Evolutionary conservation across 2,329 filamentous ascomycete genomes (phyloP), one percentile per base, ranked within the genome.

Genomic region (Aspergillus fischeri): DNA sequence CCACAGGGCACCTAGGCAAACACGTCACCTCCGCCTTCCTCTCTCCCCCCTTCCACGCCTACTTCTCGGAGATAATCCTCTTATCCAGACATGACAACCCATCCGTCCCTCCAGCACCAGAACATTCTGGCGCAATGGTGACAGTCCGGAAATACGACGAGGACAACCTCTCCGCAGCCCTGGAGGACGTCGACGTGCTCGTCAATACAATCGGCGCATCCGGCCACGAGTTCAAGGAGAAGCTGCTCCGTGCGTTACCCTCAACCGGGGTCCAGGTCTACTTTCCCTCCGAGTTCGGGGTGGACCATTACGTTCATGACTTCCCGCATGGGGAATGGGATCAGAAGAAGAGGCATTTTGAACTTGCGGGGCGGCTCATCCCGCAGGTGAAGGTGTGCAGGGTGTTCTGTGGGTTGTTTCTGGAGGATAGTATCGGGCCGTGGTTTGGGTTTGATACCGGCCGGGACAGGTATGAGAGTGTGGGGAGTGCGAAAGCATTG

Each of bases 251-350:
- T 9, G 58, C 60, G 2, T 50, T 73, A 0, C 65, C 69, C 1
- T 21, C 54, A 24, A 65, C 71, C 0, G 49, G 60, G 0, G 56
- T 75, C 28, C 65, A 65, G 56, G 54, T 75, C 5, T 75, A 75
- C 58, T 66, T 75, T 49, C 68, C 68, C 10, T 74, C 73, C 4
- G 72, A 75, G 28, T 75, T 75, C 51, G 73, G 73, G 11, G 72
- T 75, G 42, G 68, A 75, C 55, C 72, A 75, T 54, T 71, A 72
- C 49, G 49, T 72, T 20, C 72, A 74, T 53, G 70, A 73, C 53
- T 74, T 74, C 53, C 28, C 62, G n/a, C 67, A 72, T 32, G 61
- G 65, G 1, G 72, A 73, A 53, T 73, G 71, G 71, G 67, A 70
- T 47, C 59, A 60, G 20, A 73, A 74, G 55, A 73, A 70, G 52